phyloP scores from a whole-genome alignment of 1,284 basidiomycete species.

The Cryptococcus sp. region DNA sequence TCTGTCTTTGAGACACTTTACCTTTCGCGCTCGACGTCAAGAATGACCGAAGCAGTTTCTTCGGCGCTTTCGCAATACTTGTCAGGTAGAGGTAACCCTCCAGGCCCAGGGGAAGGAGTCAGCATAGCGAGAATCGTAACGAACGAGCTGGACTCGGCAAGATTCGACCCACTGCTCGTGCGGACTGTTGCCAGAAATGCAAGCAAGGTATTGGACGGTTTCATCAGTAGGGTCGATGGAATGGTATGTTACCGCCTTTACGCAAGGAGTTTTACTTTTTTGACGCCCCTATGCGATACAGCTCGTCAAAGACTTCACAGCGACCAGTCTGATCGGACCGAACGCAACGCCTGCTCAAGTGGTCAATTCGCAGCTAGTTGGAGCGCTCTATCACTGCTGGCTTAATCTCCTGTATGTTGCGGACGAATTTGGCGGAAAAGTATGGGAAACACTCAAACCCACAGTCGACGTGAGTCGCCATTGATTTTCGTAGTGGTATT shows the following conservation, averaged over 20 bases:
- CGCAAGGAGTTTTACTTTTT: background rate
- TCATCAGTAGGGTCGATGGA: constrained; percentile 64
- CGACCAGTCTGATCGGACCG: constrained; percentile 72
- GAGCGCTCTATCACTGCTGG: constrained; percentile 76
- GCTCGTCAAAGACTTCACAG: constrained; percentile 74
- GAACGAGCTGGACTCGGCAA: constrained; percentile 89
- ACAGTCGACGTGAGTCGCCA: constrained; percentile 61
- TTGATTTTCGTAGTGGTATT: background rate
- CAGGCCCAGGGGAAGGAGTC: constrained; percentile 72
- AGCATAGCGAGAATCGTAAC: constrained; percentile 72
- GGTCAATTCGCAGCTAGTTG: constrained; percentile 72
- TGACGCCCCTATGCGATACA: constrained; percentile 40
- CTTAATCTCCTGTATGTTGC: constrained; percentile 67
- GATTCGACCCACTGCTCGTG: constrained; percentile 87
- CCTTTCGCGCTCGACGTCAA: constrained; percentile 75
- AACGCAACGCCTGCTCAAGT: constrained; percentile 73
- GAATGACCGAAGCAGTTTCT: constrained; percentile 75
- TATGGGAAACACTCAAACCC: constrained; percentile 63
- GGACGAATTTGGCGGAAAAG: constrained; percentile 67
- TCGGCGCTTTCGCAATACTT: constrained; percentile 62
- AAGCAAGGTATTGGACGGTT: constrained; percentile 65
- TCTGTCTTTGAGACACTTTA: constrained; percentile 80
- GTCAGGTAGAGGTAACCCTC: constrained; percentile 66
- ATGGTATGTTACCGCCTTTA: constrained; percentile 60
- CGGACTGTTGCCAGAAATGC: constrained; percentile 74